These are phyloP conservation scores for Erodium maritimum DNA, from an alignment of 345 rosid genomes.

Conservation along the genomic window DNA sequence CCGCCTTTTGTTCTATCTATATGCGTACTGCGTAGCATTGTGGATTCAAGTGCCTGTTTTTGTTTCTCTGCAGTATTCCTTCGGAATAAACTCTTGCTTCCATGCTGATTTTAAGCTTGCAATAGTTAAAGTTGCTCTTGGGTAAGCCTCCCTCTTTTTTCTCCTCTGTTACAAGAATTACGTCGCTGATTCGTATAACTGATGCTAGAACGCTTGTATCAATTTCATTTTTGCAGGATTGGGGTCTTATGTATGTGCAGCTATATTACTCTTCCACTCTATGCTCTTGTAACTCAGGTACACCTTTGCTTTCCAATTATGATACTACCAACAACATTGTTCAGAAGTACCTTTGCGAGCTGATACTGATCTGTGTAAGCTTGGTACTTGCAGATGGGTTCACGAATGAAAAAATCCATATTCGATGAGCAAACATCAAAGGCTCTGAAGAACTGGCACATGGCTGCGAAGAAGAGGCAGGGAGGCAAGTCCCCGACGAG, in stretches of 20 bases:
- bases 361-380: no score
- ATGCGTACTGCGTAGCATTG: no score
- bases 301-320: neutral
- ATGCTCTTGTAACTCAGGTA: slow-evolving; percentile 96
- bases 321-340: no score
- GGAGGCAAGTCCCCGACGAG: slow-evolving; percentile 36
- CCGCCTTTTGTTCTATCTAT: no score
- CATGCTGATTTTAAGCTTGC: slow-evolving; percentile 46
- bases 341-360: no score
- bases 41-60: no score
- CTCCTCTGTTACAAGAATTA: neutral
- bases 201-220: neutral
- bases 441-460: slow-evolving; percentile 88
- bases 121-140: slow-evolving; percentile 43
- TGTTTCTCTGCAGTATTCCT: slow-evolving; percentile 47
- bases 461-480: slow-evolving; percentile 55
- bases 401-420: slow-evolving; percentile 72
- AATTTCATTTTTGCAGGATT: slow-evolving; percentile 29
- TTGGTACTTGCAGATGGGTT: slow-evolving; percentile 80
- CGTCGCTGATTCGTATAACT: neutral
- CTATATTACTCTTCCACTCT: slow-evolving; percentile 84
- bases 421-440: slow-evolving; percentile 89
- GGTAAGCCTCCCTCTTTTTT: slow-evolving; percentile 35
- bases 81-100: slow-evolving; percentile 61
- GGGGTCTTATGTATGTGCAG: slow-evolving; percentile 59